A percentile compares a stretch with the other conserved stretches of the same genome.
Conservation (phyloP, 805 yeast genomes). For the Starmerella davenportii region DNA sequence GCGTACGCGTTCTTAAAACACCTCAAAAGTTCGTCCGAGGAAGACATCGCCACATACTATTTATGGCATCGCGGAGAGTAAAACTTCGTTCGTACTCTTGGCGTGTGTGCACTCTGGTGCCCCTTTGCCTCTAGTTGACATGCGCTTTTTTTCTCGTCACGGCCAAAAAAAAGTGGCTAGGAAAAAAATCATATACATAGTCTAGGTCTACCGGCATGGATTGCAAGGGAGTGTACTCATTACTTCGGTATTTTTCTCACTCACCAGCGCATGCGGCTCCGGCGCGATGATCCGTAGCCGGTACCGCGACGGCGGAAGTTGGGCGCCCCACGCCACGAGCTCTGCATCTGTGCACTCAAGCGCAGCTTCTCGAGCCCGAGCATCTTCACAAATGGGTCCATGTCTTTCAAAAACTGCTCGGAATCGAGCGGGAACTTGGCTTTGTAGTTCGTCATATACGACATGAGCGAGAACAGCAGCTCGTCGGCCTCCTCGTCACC, state of each 20-base stretch:
- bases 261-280: constrained; percentile 19
- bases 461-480: constrained; percentile 16
- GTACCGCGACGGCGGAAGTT: neutral
- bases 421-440: constrained; percentile 12
- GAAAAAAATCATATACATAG: too few relatives aligned
- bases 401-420: constrained; percentile 15
- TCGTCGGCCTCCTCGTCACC: constrained; percentile 15
- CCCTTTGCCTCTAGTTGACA: too few relatives aligned
- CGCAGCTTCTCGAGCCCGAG: constrained; percentile 15
- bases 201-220: too few relatives aligned
- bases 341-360: constrained; percentile 9
- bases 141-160: too few relatives aligned
- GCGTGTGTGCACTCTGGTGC: too few relatives aligned
- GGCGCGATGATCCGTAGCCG: constrained; percentile 15
- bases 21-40: constrained; percentile 2
- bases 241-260: too few relatives aligned
- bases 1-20: constrained; percentile 11
- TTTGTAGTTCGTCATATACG: constrained; percentile 17
- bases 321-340: constrained; percentile 11
- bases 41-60: constrained; percentile 12
- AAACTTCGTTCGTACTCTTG: too few relatives aligned
- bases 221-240: too few relatives aligned
- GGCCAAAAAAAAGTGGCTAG: too few relatives aligned
- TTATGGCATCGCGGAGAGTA: constrained; percentile 5
- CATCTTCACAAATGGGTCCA: constrained; percentile 17